These are phyloP conservation scores for Kodamaea plutei DNA, from an alignment of 1,139 yeast genomes.

Conservation along the genomic window DNA sequence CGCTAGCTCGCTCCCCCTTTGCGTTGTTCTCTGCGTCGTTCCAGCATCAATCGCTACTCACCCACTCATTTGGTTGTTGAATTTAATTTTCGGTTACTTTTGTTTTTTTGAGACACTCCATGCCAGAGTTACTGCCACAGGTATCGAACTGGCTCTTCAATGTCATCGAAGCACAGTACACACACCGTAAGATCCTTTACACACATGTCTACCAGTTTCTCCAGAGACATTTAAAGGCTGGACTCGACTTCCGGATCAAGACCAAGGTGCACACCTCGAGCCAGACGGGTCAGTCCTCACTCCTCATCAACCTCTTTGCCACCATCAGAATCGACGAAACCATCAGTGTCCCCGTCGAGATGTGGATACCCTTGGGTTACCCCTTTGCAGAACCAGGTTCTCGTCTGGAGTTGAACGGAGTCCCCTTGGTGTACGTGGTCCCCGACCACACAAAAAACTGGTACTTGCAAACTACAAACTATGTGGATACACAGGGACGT, in stretches of 20 bases:
- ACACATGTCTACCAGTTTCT: constrained; percentile 59
- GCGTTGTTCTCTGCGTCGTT: too few relatives aligned
- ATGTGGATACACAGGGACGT: constrained; percentile 70
- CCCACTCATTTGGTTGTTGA: constrained; percentile 23
- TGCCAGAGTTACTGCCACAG: constrained; percentile 31
- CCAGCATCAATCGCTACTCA: too few relatives aligned
- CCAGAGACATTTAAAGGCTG: constrained; percentile 37
- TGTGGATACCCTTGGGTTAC: constrained; percentile 76
- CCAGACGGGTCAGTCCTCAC: constrained; percentile 51
- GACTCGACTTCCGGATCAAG: constrained; percentile 50
- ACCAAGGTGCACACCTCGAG: constrained; percentile 65
- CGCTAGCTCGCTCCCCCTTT: too few relatives aligned
- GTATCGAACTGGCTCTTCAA: constrained; percentile 42
- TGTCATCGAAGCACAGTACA: constrained; percentile 49
- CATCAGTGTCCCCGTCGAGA: constrained; percentile 53
- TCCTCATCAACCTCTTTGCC: constrained; percentile 66
- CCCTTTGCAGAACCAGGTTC: constrained; percentile 36
- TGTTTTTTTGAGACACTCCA: too few relatives aligned
- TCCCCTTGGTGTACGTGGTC: constrained; percentile 61
- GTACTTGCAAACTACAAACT: constrained; percentile 54
- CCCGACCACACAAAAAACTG: constrained; percentile 42
- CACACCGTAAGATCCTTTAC: constrained; percentile 49
- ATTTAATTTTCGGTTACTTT: constrained; percentile 7
- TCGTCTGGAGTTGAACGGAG: constrained; percentile 13
- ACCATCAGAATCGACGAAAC: constrained; percentile 33